Percentiles rank a stretch among this genome's conserved stretches.
These are phyloP conservation scores for Mesembryanthemum crystallinum DNA, from an alignment of 148 eudicot species.

Conservation along the genomic window DNA sequence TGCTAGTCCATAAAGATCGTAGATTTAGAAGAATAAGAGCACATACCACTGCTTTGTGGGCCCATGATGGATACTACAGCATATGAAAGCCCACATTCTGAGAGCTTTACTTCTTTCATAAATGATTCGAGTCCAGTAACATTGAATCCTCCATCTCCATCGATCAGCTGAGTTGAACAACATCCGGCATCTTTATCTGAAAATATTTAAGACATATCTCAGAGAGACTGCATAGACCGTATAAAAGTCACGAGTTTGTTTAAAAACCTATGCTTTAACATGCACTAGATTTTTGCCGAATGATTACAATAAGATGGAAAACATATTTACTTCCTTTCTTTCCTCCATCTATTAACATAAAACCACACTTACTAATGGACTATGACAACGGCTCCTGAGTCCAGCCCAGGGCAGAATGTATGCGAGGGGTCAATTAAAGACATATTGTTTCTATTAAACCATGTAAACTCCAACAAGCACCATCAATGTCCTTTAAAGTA, in stretches of 20 bases:
- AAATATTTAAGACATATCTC: slow-evolving; percentile 18
- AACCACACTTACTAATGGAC: not conserved
- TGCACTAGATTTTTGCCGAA: not conserved
- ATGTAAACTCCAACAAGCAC: not conserved
- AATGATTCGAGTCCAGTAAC: slow-evolving; percentile 62
- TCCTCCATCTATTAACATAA: not conserved
- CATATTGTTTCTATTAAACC: not conserved
- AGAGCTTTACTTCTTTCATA: slow-evolving; percentile 74
- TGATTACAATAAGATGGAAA: not conserved
- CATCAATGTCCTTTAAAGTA: not conserved
- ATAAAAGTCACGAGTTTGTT: not conserved
- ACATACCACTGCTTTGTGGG: slow-evolving; percentile 96
- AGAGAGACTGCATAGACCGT: not conserved
- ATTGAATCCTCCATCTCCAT: slow-evolving; percentile 88
- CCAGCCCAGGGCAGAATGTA: not conserved
- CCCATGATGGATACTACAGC: slow-evolving; percentile 98
- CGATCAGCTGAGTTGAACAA: slow-evolving; percentile 89
- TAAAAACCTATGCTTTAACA: not conserved
- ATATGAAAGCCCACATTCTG: slow-evolving; percentile 93
- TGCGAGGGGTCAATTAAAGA: too few relatives aligned
- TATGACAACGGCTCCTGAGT: not conserved
- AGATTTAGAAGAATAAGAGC: slow-evolving; percentile 1
- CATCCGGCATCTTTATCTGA: slow-evolving; percentile 50
- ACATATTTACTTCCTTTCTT: not conserved
- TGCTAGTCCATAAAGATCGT: not conserved